phyloP scores from a whole-genome alignment of 225 moss, liverwort and hornwort genomes.

The Sphagnum contortum region DNA sequence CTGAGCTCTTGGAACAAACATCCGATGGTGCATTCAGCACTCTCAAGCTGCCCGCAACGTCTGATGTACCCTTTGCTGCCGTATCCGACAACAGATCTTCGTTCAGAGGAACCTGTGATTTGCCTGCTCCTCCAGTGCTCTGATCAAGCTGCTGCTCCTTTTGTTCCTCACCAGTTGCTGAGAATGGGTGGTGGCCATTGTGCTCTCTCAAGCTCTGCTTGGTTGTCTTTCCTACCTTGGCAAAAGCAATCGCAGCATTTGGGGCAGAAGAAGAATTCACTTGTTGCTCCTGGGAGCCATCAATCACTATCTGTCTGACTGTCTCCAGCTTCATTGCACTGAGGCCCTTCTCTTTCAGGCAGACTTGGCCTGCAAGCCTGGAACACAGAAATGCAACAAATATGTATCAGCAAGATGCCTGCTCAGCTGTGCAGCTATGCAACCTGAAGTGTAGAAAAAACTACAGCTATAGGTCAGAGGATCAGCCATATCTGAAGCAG shows the following conservation, averaged over 20 bases:
- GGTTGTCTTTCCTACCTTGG: slow-evolving; percentile 12
- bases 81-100: slow-evolving; percentile 41
- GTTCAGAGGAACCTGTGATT: slow-evolving; percentile 12
- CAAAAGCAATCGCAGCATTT: slow-evolving; percentile 13
- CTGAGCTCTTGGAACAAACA: slow-evolving; percentile 78
- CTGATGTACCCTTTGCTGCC: slow-evolving; percentile 31
- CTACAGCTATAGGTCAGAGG: too few relatives aligned
- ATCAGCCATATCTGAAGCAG: too few relatives aligned
- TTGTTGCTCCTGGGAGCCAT: slow-evolving; percentile 19
- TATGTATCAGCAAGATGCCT: too few relatives aligned
- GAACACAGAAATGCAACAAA: neutral
- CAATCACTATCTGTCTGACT: slow-evolving; percentile 22
- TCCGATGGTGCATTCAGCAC: slow-evolving; percentile 39
- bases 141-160: slow-evolving; percentile 14
- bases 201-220: slow-evolving; percentile 21
- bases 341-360: slow-evolving; percentile 37
- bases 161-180: slow-evolving; percentile 13
- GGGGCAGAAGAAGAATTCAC: slow-evolving; percentile 17
- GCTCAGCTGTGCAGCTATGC: too few relatives aligned
- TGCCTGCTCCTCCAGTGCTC: slow-evolving; percentile 5
- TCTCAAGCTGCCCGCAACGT: slow-evolving; percentile 25
- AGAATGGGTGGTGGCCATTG: slow-evolving; percentile 3
- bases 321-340: slow-evolving; percentile 24
- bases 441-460: too few relatives aligned
- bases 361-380: slow-evolving; percentile 52